Evolutionary conservation across 331 rosid species (phyloP), one percentile per base, ranked within the genome.

Genomic region (Phaseolus coccineus): DNA sequence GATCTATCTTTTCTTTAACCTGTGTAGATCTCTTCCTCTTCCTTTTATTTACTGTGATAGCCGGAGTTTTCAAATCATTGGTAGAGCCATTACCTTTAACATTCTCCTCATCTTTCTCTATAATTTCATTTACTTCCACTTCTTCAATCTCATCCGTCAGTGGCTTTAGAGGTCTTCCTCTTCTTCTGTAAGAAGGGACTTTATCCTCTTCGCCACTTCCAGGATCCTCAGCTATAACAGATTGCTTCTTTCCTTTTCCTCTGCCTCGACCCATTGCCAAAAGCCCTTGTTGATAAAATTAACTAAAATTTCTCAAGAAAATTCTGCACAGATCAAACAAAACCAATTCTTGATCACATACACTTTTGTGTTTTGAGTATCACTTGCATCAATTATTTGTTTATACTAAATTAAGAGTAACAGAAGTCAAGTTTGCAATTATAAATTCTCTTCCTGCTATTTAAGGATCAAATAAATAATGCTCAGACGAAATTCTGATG

Each of bases 211-310:
- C 91, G 4, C 84, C 87, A 52, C 86, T 90, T 74, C 80, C 90
- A 74, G 82, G 79, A 79, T 87, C 91, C 68, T 92, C 80, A 40
- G 82, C 83, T 53, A 71, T 76, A 77, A 65, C 84, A 48, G 87
- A 52, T 81, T 86, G 90, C 70, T 88, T 92, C 91, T 90, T 92
- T 71, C 90, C 94, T 71, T 90, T 90, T 69, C 96, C 94, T 76
- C 92, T 83, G 51, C 92, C 91, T 87, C 96, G 89, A 66, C 90
- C 97, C 94, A 92, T 90, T 5, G 67, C 56, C 44, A 52, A 81
- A 78, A 68, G 82, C 53, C 69, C 71, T 69, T n/a, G 30, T 14
- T 50, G 74, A 30, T 66, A 80, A 73, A 82, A 47, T 55, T 82
- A 67, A 67, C 83, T 53, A 51, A 64, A 63, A 64, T 57, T 80